Evolutionary conservation across 169 alveolate species (phyloP).

Genomic region (Neospora caninum): DNA sequence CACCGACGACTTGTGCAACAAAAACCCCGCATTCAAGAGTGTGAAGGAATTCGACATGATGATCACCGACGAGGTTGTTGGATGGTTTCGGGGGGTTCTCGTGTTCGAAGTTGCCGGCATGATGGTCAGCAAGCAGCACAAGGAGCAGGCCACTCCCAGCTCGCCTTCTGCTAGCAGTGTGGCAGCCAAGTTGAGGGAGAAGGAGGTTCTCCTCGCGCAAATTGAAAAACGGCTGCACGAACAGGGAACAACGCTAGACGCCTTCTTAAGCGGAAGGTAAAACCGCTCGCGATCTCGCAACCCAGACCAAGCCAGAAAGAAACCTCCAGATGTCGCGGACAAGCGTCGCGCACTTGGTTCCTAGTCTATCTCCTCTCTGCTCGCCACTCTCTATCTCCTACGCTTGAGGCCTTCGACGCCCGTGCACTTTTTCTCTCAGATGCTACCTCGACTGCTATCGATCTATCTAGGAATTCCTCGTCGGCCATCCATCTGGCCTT

Average conservation of each 20-base stretch:
- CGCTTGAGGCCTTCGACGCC: no score
- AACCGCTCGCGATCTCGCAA: not conserved
- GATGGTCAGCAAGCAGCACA: not conserved
- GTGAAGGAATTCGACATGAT: slow-evolving; percentile 53
- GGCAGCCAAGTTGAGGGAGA: slow-evolving; percentile 29
- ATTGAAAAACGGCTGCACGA: not conserved
- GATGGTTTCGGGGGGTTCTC: slow-evolving; percentile 63
- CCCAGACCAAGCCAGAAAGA: no score
- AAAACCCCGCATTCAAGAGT: not conserved
- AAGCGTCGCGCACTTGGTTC: no score
- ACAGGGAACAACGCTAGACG: slow-evolving; percentile 13
- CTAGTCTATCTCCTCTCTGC: no score
- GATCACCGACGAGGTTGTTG: slow-evolving; percentile 49
- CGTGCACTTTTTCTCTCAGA: no score
- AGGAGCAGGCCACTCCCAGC: not conserved
- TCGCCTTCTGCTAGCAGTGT: not conserved
- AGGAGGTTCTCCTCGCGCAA: slow-evolving; percentile 11
- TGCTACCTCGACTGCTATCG: no score
- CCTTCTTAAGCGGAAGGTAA: not conserved
- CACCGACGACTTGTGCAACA: slow-evolving; percentile 35
- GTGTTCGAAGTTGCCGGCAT: slow-evolving; percentile 65
- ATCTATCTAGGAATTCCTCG: no score
- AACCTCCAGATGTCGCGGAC: no score
- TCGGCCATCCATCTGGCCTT: no score
- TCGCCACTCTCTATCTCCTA: no score